Evolutionary conservation across 2,329 filamentous ascomycete species (phyloP), one percentile per base, ranked within the genome.

Genomic region (Didymella sp.): DNA sequence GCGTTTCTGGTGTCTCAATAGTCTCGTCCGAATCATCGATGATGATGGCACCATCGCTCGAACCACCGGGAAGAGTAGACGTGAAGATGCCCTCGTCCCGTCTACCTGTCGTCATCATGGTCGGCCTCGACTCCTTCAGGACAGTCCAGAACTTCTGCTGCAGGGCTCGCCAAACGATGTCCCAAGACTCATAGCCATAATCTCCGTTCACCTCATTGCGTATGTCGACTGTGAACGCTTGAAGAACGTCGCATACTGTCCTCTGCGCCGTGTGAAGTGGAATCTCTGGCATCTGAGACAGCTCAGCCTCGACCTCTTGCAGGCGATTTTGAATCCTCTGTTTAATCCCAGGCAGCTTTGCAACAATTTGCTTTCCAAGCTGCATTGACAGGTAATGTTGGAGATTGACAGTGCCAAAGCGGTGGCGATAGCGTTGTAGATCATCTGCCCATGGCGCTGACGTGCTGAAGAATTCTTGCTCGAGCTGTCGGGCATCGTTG

Each of bases 221-320:
- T 1, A 91, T 79, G 0, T 79, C 69, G 0, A 79, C 76, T 0
- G 84, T 82, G 58, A 94, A 87, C 12, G 37, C 0, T 77, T 77
- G 12, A 80, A 94, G 71, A 11, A 85, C 84, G 2, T 82, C 82
- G 19, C 82, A 82, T 0, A 96, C 82, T 9, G 87, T 85, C 0
- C 87, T 79, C n/a, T 87, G 83, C 0, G 92, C 84, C 40, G 92
- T 90, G 0, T 79, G 75, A 0, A 75, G 75, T 0, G 89, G 88
- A 0, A 90, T 83, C 33, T 91, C 88, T 0, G 90, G 90, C 0
- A 93, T 81, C 0, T 75, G 76, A 0, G 71, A 61, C 0, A 96
- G 80, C 53, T 89, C 77, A 0, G 68, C 64, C 1, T 85, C 78
- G 2, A 92, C 85, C 0, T 79, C 70, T 0, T 74, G 59, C 0